phyloP scores from a whole-genome alignment of 2,329 filamentous ascomycete species.

The Dothiorella sarmentorum region DNA sequence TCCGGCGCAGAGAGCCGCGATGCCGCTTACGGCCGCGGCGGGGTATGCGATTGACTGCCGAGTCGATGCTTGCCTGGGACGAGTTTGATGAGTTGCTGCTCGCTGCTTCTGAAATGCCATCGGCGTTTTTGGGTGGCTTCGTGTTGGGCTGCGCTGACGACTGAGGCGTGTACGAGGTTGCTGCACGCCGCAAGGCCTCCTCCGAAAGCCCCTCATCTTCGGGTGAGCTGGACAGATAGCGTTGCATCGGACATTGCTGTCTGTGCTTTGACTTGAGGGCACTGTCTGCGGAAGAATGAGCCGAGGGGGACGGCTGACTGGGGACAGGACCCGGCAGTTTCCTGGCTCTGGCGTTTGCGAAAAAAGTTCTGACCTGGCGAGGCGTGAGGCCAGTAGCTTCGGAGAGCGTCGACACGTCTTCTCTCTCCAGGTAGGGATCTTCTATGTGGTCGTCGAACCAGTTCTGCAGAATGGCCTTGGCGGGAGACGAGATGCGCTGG shows the following conservation, averaged over 20 bases:
- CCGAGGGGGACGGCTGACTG: not conserved
- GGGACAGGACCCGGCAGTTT: conserved; percentile 16
- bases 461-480: conserved; percentile 23
- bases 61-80: conserved; percentile 25
- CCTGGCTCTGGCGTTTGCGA: conserved; percentile 26
- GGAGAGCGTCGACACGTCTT: conserved; percentile 21
- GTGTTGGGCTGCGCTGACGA: not conserved
- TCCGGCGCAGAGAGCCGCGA: conserved; percentile 18
- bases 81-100: conserved; percentile 24
- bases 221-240: conserved; percentile 26
- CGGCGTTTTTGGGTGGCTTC: not conserved
- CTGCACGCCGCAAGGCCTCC: conserved; percentile 21
- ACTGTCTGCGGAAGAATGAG: conserved; percentile 1
- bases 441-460: conserved; percentile 24
- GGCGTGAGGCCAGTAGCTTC: conserved; percentile 22
- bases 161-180: conserved; percentile 4
- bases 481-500: conserved; percentile 21
- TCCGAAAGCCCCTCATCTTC: conserved; percentile 26
- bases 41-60: conserved; percentile 22
- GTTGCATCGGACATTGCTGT: conserved; percentile 23
- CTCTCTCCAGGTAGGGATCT: conserved; percentile 25
- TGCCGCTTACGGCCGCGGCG: conserved; percentile 26
- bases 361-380: conserved; percentile 26
- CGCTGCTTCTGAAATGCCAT: conserved; percentile 19
- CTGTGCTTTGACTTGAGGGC: not conserved